Base-by-base conservation (phyloP, 2,329 filamentous ascomycete species). In the Aspergillus transmontanensis region DNA sequence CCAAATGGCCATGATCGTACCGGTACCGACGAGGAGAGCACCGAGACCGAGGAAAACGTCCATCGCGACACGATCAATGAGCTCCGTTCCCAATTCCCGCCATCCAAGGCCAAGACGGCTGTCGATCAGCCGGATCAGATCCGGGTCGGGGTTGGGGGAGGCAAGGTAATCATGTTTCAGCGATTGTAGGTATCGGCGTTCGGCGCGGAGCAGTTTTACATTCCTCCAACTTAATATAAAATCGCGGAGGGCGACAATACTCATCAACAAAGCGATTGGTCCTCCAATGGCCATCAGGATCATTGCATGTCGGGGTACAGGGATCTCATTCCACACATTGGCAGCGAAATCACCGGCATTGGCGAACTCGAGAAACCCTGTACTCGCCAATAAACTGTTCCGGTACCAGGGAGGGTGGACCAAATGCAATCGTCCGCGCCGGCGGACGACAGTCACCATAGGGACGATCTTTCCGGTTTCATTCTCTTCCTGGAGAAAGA, bases 271-370 rank as follows among this genome's bases (percentile, higher is more conserved):
- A 0, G 85, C 84, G 2, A 81, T 64, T 0, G 79, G 79, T 0
- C 81, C 85, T 1, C 85, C 85, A 3, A 86, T 73, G 0, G 76
- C 84, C 85, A 87, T 86, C 6, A 69, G 50, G 30, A 81, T 78
- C 0, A 81, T 72, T 10, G 83, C 85, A 57, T 82, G 82, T 1
- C 70, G 66, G 0, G 85, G 85, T 0, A 85, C 79, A 0, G 84
- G 85, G 0, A 80, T 74, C 1, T 81, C 65, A 65, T 87, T 87
- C 83, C 83, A 87, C 1, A 87, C 80, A 60, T 87, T 87, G 60
- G 85, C 85, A 0, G 85, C 83, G 60, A 87, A 87, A 66, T 87
- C 85, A 2, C 81, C 80, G 0, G 84, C 83, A 68, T 87, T 87
- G 59, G 82, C 83, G 2, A 86, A 76, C 64, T 87, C 85, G 21